These are phyloP conservation scores for Aspergillus sp. DNA, from an alignment of 2,329 filamentous ascomycete genomes.

Conservation along the genomic window DNA sequence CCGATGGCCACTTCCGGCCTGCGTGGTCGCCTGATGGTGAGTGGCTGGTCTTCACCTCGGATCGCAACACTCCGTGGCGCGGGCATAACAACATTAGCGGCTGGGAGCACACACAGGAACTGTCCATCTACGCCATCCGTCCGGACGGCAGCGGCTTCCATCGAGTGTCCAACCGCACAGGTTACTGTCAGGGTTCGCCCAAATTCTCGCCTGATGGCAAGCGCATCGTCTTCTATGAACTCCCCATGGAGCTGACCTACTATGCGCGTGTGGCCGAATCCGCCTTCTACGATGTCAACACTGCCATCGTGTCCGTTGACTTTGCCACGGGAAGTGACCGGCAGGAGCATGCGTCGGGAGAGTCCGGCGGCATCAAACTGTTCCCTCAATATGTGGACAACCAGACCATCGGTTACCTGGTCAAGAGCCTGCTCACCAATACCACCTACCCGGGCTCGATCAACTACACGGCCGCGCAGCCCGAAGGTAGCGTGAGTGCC, in stretches of 20 bases:
- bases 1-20: slow-evolving; percentile 43
- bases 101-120: slow-evolving; percentile 47
- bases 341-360: background rate
- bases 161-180: slow-evolving; percentile 33
- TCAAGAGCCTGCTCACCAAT: background rate
- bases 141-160: slow-evolving; percentile 42
- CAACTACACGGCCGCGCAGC: background rate
- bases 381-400: background rate
- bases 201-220: slow-evolving; percentile 41
- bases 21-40: slow-evolving; percentile 46
- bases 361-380: background rate
- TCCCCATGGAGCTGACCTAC: slow-evolving; percentile 43
- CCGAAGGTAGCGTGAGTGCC: background rate
- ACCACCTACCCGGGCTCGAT: background rate
- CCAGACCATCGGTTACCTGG: background rate
- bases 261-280: slow-evolving; percentile 36
- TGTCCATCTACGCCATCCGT: slow-evolving; percentile 44
- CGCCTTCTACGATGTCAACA: slow-evolving; percentile 1
- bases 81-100: slow-evolving; percentile 43
- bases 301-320: slow-evolving; percentile 31
- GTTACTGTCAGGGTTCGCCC: slow-evolving; percentile 42
- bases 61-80: slow-evolving; percentile 45
- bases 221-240: slow-evolving; percentile 44
- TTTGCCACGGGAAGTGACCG: slow-evolving; percentile 40
- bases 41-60: slow-evolving; percentile 46